Evolutionary conservation across 768 basidiomycete species (phyloP).

Genomic region (Hydnum rufescens): DNA sequence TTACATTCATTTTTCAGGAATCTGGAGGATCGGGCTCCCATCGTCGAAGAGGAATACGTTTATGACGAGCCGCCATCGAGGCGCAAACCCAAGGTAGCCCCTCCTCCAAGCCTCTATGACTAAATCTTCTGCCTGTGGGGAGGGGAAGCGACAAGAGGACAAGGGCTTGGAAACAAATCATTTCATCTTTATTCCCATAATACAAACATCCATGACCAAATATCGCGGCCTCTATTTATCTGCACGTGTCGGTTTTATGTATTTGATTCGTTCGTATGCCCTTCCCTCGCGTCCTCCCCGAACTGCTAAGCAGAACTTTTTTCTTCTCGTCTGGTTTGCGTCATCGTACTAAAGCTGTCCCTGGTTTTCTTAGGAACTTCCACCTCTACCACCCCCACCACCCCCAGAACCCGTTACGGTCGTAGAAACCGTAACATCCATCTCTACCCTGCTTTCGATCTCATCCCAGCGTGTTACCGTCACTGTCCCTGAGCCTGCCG

Average conservation of each 20-base stretch:
- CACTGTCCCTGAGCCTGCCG: conserved; percentile 8
- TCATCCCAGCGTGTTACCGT: conserved; percentile 1
- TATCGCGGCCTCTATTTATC: not conserved
- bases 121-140: not conserved
- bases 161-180: not conserved
- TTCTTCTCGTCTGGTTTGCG: too few species aligned
- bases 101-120: not conserved
- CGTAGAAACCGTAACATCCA: not conserved
- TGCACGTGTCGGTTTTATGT: conserved; percentile 7
- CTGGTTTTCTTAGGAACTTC: not conserved
- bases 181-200: too few species aligned
- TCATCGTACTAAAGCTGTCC: not conserved
- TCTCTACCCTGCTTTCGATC: not conserved
- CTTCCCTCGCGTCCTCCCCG: conserved; percentile 3
- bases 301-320: not conserved
- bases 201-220: too few species aligned
- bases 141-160: not conserved
- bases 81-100: conserved; percentile 6
- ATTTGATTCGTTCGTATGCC: conserved; percentile 3
- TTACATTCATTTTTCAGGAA: conserved; percentile 1
- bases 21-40: conserved; percentile 5
- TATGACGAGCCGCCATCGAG: conserved; percentile 9
- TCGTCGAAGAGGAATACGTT: conserved; percentile 10
- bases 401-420: not conserved
- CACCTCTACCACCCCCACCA: not conserved